Conservation (phyloP, 495 filamentous ascomycete genomes). For the Lepidopterella palustris region DNA sequence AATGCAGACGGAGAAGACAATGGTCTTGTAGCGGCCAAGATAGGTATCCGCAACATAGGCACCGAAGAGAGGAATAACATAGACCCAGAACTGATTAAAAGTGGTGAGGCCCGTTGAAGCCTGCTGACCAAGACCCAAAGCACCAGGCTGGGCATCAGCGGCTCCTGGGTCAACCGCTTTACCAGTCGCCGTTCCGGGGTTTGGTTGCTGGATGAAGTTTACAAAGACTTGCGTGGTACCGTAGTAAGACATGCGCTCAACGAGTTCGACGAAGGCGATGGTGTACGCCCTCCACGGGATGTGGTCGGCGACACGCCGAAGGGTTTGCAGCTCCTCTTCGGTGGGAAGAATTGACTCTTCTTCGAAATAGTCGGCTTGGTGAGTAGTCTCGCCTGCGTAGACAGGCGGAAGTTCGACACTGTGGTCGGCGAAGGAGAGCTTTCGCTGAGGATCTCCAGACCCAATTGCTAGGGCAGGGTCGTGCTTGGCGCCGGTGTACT, state of each 20-base stretch:
- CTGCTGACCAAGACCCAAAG: slow-evolving; percentile 59
- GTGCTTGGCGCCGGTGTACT: slow-evolving; percentile 8
- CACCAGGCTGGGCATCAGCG: slow-evolving; percentile 52
- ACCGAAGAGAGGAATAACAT: slow-evolving; percentile 61
- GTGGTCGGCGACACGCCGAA: slow-evolving; percentile 57
- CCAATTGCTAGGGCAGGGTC: neutral
- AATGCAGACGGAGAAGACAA: slow-evolving; percentile 50
- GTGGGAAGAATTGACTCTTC: slow-evolving; percentile 41
- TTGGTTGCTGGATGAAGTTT: slow-evolving; percentile 63
- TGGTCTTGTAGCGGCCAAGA: slow-evolving; percentile 66
- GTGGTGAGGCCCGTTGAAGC: slow-evolving; percentile 57
- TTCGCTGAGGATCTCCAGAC: slow-evolving; percentile 9
- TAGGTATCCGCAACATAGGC: slow-evolving; percentile 68
- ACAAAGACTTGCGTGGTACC: slow-evolving; percentile 52
- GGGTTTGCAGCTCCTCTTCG: slow-evolving; percentile 50
- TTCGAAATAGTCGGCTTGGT: slow-evolving; percentile 4
- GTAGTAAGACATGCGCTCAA: slow-evolving; percentile 73
- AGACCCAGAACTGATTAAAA: slow-evolving; percentile 73
- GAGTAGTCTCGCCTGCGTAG: neutral
- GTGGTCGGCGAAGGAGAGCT: neutral
- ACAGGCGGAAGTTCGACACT: neutral
- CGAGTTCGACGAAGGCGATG: slow-evolving; percentile 65
- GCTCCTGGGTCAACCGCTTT: slow-evolving; percentile 31
- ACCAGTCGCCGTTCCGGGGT: slow-evolving; percentile 59
- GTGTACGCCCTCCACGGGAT: slow-evolving; percentile 59